phyloP scores from a whole-genome alignment of 768 basidiomycete species.

The Pholiota microspora region DNA sequence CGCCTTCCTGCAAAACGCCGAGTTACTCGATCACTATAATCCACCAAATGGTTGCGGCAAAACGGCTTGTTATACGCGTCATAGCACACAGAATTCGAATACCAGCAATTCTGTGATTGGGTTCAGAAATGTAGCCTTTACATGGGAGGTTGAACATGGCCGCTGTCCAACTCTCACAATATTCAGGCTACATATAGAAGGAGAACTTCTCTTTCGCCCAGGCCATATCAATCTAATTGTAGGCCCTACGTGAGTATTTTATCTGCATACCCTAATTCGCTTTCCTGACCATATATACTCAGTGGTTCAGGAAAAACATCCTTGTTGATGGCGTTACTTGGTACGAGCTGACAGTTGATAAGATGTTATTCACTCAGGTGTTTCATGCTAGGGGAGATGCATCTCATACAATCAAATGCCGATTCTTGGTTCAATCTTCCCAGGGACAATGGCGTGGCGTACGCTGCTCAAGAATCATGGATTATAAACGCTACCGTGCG shows the following conservation, averaged over 20 bases:
- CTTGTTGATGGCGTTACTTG: constrained; percentile 5
- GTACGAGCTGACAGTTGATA: neutral
- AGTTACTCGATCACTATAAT: constrained; percentile 38
- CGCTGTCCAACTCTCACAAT: neutral
- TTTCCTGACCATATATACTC: neutral
- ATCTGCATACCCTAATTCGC: neutral
- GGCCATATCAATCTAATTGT: neutral
- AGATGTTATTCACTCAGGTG: neutral
- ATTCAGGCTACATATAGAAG: constrained; percentile 4
- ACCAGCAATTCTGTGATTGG: neutral
- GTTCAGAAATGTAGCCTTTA: constrained; percentile 26
- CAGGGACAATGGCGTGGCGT: neutral
- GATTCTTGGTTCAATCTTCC: constrained; percentile 5
- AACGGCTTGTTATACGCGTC: neutral
- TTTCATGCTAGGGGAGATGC: constrained; percentile 1
- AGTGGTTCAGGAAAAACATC: constrained; percentile 7
- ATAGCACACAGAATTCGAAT: neutral
- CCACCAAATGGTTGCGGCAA: neutral
- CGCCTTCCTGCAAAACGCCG: constrained; percentile 43
- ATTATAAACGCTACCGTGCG: neutral
- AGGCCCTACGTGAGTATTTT: constrained; percentile 4
- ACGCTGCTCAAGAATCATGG: constrained; percentile 7
- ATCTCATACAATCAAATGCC: neutral
- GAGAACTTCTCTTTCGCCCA: neutral
- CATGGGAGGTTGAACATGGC: constrained; percentile 10